Base-by-base conservation (phyloP, 2,329 filamentous ascomycete species). In the Sporothrix curviconia region DNA sequence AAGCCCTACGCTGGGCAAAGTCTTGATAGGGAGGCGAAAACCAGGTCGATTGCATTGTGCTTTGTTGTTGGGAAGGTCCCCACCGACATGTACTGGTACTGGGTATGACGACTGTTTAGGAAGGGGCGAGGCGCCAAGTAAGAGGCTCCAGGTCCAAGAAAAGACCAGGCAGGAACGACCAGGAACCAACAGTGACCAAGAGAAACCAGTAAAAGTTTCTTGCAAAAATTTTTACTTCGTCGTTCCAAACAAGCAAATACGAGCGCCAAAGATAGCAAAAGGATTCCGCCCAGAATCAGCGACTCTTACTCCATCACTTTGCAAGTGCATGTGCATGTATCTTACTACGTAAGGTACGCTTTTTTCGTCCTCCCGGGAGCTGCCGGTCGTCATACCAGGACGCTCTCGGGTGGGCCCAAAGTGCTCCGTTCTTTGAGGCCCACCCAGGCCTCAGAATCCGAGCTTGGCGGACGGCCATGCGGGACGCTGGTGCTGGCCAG, bases 381-480 rank as follows among this genome's bases (percentile, higher is more conserved):
- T n/a, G n/a, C n/a, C n/a, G n/a, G n/a, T n/a, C n/a, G n/a, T n/a
- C 44, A 54, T 7, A 59, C 54, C 51, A n/a, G 39, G 44, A 37
- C 50, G 24, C 65, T 68, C 59, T 67, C 68, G 0, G 65, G 66
- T 39, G 68, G 68, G 8, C 69, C 68, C 59, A 70, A 51, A 47
- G 66, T 56, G 54, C 66, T 68, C 34, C 56, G n/a, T n/a, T n/a
- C 9, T 62, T 66, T 65, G 8, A 68, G n/a, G 54, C 11, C 68
- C 69, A 4, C 67, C 66, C 4, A 68, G 44, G 59, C 69, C 66
- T n/a, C n/a, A n/a, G 3, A 69, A 30, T 39, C 68, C 67, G 32
- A 69, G 42, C 62, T 70, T 69, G 14, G 67, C 67, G n/a, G 46
- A 70, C 34, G 40, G 68, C 65, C 64, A 70, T 67, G 1, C n/a